These are phyloP conservation scores for Theobroma grandiflorum DNA, from an alignment of 441 rosid genomes.

Conservation along the genomic window DNA sequence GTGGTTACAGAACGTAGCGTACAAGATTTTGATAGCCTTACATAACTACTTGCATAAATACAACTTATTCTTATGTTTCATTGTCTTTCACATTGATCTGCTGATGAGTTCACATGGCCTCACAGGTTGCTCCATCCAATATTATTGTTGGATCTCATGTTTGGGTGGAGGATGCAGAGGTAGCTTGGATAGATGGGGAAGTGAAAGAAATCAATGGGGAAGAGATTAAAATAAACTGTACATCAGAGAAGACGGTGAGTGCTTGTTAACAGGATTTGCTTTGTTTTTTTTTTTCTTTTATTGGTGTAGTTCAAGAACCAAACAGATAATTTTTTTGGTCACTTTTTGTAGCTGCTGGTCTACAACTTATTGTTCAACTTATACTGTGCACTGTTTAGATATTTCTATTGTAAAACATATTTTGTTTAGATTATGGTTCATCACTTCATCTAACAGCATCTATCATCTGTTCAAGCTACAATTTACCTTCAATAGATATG, in stretches of 20 bases:
- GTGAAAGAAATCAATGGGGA: conserved; percentile 65
- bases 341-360: neutral
- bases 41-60: neutral
- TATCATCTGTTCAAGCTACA: conserved; percentile 5
- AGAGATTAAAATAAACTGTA: conserved; percentile 58
- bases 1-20: neutral
- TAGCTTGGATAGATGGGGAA: conserved; percentile 90
- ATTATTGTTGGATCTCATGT: conserved; percentile 71
- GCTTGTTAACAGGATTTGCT: conserved; percentile 12
- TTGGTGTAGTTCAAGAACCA: neutral
- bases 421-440: conserved; percentile 11
- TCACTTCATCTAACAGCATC: neutral
- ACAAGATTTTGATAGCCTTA: neutral
- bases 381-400: neutral
- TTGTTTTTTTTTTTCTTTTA: neutral
- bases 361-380: conserved; percentile 13
- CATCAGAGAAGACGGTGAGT: conserved; percentile 73
- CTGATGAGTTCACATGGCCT: conserved; percentile 23
- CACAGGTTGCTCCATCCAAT: conserved; percentile 64
- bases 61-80: neutral
- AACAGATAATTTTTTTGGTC: neutral
- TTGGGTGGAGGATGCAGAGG: conserved; percentile 88
- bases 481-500: neutral
- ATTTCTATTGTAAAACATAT: conserved; percentile 10
- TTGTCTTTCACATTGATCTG: conserved; percentile 22